A percentile compares a stretch with the other conserved stretches of the same genome.
phyloP scores from a whole-genome alignment of 1,139 yeast genomes.

The Debaryomycetaceae sp. region DNA sequence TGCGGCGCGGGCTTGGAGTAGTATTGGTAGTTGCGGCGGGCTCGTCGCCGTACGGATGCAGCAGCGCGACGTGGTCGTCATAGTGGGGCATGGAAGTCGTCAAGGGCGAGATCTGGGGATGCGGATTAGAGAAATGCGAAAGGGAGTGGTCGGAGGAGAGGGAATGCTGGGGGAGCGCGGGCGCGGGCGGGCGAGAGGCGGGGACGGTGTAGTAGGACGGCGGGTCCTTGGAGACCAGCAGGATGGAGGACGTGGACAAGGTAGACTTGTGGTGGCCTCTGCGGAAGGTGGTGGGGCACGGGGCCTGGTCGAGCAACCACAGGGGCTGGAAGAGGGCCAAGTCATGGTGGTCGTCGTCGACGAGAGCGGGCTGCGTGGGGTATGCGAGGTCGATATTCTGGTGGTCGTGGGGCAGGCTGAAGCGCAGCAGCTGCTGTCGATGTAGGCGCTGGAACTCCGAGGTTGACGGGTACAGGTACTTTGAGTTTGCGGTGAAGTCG shows the following conservation, averaged over 20 bases:
- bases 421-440: too few relatives aligned
- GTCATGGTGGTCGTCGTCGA: conserved; percentile 14
- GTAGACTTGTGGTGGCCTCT: conserved; percentile 9
- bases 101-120: too few relatives aligned
- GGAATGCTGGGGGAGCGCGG: conserved; percentile 1
- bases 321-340: too few relatives aligned
- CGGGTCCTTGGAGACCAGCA: conserved; percentile 11
- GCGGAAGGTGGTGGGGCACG: not conserved
- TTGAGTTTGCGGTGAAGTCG: too few relatives aligned
- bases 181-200: not conserved
- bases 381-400: too few relatives aligned
- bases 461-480: too few relatives aligned
- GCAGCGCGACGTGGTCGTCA: not conserved
- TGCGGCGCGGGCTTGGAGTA: not conserved
- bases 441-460: too few relatives aligned
- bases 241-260: conserved; percentile 11
- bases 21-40: not conserved
- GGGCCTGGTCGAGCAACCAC: not conserved
- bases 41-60: not conserved
- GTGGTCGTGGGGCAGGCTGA: too few relatives aligned
- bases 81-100: not conserved
- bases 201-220: conserved; percentile 2
- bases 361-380: too few relatives aligned
- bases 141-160: conserved; percentile 4
- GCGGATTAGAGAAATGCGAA: not conserved